Evolutionary conservation across 352 stramenopile genomes (phyloP).

Genomic region (Globisporangium cederbergense): DNA sequence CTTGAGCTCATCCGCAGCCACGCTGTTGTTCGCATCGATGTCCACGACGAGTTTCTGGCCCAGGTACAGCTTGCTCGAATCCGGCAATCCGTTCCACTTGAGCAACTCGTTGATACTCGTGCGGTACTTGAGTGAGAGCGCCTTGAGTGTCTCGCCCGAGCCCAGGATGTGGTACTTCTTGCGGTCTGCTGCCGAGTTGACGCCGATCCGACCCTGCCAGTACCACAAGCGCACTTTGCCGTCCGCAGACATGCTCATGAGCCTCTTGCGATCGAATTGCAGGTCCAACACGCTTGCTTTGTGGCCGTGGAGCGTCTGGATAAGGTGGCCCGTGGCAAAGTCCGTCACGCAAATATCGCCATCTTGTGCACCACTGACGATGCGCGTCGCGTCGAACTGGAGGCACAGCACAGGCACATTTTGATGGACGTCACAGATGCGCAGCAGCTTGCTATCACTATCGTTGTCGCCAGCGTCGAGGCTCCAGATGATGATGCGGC

Average conservation of each 20-base stretch:
- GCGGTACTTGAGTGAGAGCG: constrained; percentile 75
- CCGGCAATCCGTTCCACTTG: constrained; percentile 62
- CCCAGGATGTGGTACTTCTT: constrained; percentile 78
- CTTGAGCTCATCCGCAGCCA: constrained; percentile 52
- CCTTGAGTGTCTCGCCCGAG: constrained; percentile 61
- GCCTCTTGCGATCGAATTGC: constrained; percentile 65
- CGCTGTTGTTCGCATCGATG: constrained; percentile 34
- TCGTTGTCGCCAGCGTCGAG: constrained; percentile 33
- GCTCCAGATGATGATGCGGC: constrained; percentile 67
- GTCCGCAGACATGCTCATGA: constrained; percentile 67
- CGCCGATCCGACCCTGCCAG: constrained; percentile 52
- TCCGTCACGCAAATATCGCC: constrained; percentile 69
- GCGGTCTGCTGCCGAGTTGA: constrained; percentile 28
- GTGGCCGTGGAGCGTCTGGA: constrained; percentile 66
- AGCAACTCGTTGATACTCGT: constrained; percentile 67
- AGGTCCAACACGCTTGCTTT: constrained; percentile 47
- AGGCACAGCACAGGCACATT: constrained; percentile 53
- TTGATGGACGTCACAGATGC: constrained; percentile 55
- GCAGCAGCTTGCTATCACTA: constrained; percentile 39
- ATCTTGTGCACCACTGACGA: constrained; percentile 52
- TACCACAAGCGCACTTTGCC: constrained; percentile 59
- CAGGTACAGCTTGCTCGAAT: constrained; percentile 70
- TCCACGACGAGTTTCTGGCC: constrained; percentile 76
- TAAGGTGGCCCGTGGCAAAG: constrained; percentile 62
- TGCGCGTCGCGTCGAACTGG: constrained; percentile 73